Conservation (phyloP, 345 rosid species). For the Eucalyptus marginata region DNA sequence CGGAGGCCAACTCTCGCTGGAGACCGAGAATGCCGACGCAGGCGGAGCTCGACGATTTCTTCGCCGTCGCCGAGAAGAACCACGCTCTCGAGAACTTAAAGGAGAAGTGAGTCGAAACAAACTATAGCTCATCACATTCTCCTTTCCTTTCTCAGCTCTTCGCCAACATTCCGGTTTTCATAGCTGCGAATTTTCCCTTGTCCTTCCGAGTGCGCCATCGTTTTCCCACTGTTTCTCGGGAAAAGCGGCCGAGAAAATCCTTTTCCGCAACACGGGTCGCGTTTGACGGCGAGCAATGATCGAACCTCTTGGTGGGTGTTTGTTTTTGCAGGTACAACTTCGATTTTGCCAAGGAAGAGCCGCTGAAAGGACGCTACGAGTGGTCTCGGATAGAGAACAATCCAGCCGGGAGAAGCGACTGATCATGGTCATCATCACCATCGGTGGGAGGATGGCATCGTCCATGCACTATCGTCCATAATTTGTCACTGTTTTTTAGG, state of each 20-base stretch:
- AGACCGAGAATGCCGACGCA: conserved; percentile 25
- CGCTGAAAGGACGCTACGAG: conserved; percentile 56
- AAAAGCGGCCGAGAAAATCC: neutral
- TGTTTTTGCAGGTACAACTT: conserved; percentile 42
- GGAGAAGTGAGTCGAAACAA: conserved; percentile 34
- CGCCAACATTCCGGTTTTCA: neutral
- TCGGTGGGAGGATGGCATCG: neutral
- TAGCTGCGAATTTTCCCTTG: neutral
- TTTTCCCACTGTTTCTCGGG: neutral
- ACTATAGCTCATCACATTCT: neutral
- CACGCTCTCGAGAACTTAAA: conserved; percentile 9
- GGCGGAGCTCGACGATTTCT: conserved; percentile 62
- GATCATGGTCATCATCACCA: neutral
- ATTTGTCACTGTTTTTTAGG: neutral
- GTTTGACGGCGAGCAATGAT: neutral
- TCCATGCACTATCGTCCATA: neutral
- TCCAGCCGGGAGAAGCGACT: neutral
- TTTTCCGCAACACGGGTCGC: neutral
- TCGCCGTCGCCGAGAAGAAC: conserved; percentile 37
- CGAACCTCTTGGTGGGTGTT: neutral
- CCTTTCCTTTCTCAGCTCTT: neutral
- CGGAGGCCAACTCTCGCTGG: conserved; percentile 8
- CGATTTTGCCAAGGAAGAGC: conserved; percentile 48
- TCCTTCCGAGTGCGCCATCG: neutral
- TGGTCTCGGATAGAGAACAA: neutral